Base-by-base conservation (phyloP, 148 eudicot species). In the Camellia lanceoleosa region DNA sequence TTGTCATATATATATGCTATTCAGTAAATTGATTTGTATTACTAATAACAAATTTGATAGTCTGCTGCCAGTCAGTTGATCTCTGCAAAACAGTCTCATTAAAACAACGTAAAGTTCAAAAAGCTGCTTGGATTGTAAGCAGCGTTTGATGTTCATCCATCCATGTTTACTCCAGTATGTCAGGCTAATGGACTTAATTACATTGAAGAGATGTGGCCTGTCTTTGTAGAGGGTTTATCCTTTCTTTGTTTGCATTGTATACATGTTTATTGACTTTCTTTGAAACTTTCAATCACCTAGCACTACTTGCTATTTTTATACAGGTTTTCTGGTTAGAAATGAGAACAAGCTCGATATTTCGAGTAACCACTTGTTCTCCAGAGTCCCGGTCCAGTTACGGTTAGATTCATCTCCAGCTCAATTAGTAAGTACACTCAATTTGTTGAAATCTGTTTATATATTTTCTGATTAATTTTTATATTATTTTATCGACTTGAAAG, bases 261-360 rank as follows among this genome's bases (percentile, higher is more conserved):
- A 65, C 56, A 62, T 54, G 58, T 58, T 56, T 30, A 43, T 65
- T 19, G 18, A 72, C 54, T 71, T 71, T 18, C 47, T 74, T 8
- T 59, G 13, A 7, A 49, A 52, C 3, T 43, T 73, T 87, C 81
- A 49, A 80, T 71, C 77, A 51, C 82, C 79, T 83, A 78, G 68
- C 80, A 20, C 13, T 78, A 69, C 56, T 43, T 72, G 46, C 83
- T 58, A 41, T 78, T 60, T 47, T 49, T 71, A 68, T 77, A 71
- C 91, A 91, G 97, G 89, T 12, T 79, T 71, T 60, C 10, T 62
- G 64, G 61, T 79, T 69, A 86, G 71, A 69, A 86, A 74, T 83
- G 85, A 81, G 68, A 82, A 68, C 82, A 89, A 75, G 85, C 80
- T 81, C 73, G 84, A 81, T 54, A 43, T 9, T 15, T 68, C 81